Evolutionary conservation across 805 yeast genomes (phyloP).

Genomic region (Barnettozyma vustinii): DNA sequence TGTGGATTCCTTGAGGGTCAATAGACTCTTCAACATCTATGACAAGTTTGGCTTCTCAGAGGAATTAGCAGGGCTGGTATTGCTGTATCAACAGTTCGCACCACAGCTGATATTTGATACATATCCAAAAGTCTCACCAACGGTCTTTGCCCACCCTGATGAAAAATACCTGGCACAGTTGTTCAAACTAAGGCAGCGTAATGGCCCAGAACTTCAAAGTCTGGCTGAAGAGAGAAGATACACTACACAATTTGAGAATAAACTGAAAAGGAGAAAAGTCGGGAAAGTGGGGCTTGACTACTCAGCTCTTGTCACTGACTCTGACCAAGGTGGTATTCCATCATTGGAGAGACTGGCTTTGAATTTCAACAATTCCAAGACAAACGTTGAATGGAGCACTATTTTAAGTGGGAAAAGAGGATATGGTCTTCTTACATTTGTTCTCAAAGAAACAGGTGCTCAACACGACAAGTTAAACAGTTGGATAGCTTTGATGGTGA

Average conservation of each 20-base stretch:
- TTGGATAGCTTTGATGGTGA: slow-evolving; percentile 12
- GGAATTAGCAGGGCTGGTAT: slow-evolving; percentile 20
- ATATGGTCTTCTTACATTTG: slow-evolving; percentile 6
- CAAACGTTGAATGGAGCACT: slow-evolving; percentile 7
- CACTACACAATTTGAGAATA: slow-evolving; percentile 12
- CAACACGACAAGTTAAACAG: slow-evolving; percentile 6
- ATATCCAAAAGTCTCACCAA: slow-evolving; percentile 22
- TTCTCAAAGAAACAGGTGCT: background rate
- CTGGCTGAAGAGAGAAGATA: slow-evolving; percentile 5
- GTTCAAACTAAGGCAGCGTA: background rate
- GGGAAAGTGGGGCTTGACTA: slow-evolving; percentile 5
- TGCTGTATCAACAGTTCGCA: slow-evolving; percentile 18
- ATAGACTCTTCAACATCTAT: slow-evolving; percentile 20
- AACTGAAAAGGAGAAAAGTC: slow-evolving; percentile 15
- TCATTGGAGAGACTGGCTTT: slow-evolving; percentile 7
- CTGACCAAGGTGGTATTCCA: slow-evolving; percentile 3
- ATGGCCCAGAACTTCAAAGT: background rate
- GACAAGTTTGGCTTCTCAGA: slow-evolving; percentile 17
- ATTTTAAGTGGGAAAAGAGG: slow-evolving; percentile 10
- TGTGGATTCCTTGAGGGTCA: slow-evolving; percentile 27
- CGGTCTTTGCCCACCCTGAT: slow-evolving; percentile 23
- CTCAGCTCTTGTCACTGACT: slow-evolving; percentile 1
- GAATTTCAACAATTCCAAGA: slow-evolving; percentile 1
- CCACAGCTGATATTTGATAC: slow-evolving; percentile 24
- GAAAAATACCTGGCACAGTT: slow-evolving; percentile 9